A percentile compares a stretch with the other conserved stretches of the same genome.
Evolutionary conservation across 148 eudicot genomes (phyloP).

Genomic region (Chenopodium quinoa): DNA sequence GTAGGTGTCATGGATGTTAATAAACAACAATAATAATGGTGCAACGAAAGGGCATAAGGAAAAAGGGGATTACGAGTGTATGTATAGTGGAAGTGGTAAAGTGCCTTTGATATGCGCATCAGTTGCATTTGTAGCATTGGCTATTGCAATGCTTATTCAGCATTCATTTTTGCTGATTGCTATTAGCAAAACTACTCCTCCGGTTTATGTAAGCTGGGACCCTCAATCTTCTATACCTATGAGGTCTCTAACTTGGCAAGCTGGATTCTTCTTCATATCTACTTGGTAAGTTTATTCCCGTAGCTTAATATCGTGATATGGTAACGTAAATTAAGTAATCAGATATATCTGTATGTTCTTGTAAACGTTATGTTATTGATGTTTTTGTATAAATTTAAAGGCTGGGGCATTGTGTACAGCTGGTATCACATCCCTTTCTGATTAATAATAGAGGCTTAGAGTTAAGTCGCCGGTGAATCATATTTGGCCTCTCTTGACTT

Average conservation of each 20-base stretch:
- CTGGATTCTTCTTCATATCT: conserved; percentile 72
- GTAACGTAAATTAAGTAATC: too few relatives aligned
- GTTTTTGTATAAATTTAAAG: too few relatives aligned
- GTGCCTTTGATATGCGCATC: conserved; percentile 44
- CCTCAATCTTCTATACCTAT: conserved; percentile 44
- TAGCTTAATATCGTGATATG: too few relatives aligned
- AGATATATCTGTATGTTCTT: too few relatives aligned
- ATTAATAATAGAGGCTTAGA: too few relatives aligned
- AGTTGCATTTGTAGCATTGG: conserved; percentile 37
- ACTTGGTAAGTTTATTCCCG: conserved; percentile 55
- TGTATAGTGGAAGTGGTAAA: conserved; percentile 41
- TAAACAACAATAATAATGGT: not conserved
- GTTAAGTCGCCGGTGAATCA: too few relatives aligned
- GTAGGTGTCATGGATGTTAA: conserved; percentile 42
- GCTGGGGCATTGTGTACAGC: too few relatives aligned
- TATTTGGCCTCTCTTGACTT: too few relatives aligned
- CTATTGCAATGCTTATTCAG: conserved; percentile 45
- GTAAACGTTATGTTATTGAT: too few relatives aligned
- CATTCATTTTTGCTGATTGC: conserved; percentile 58
- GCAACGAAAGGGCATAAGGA: not conserved
- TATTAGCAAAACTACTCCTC: conserved; percentile 55
- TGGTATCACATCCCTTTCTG: not conserved
- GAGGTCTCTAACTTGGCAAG: conserved; percentile 69
- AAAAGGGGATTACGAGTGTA: conserved; percentile 33
- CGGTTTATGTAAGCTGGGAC: conserved; percentile 53